Conservation (phyloP, 2,329 filamentous ascomycete species). For the Berkeleyomyces basicola region DNA sequence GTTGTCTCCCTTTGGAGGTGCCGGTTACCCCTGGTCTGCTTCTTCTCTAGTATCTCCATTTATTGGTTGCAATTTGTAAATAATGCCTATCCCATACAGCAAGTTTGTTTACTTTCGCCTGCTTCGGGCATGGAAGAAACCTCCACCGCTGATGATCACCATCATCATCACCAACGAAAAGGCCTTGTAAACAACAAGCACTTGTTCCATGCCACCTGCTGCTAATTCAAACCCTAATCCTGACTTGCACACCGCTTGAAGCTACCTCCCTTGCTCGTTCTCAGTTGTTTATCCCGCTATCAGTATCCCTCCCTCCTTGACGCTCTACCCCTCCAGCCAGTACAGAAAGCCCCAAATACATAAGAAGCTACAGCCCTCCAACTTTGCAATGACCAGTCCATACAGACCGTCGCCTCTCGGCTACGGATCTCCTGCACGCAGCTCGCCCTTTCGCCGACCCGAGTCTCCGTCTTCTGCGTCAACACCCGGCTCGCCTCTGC, state of each 20-base stretch:
- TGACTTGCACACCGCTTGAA: background rate
- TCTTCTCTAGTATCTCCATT: background rate
- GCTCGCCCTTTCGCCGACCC: slow-evolving; percentile 45
- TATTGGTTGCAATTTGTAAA: background rate
- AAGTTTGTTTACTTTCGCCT: background rate
- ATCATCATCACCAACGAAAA: background rate
- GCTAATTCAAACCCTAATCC: background rate
- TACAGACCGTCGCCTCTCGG: slow-evolving; percentile 59
- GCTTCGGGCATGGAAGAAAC: background rate
- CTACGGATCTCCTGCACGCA: slow-evolving; percentile 49
- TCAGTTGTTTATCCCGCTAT: background rate
- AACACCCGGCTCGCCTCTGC: slow-evolving; percentile 31
- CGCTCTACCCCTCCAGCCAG: background rate
- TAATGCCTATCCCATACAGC: background rate
- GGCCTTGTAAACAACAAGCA: background rate
- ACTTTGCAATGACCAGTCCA: slow-evolving; percentile 7
- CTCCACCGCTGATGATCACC: background rate
- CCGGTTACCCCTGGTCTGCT: background rate
- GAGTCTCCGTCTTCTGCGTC: slow-evolving; percentile 46
- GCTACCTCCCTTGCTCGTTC: background rate
- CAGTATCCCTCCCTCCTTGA: background rate
- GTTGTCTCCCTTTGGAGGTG: background rate
- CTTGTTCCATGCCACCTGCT: background rate
- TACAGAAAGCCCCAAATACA: background rate
- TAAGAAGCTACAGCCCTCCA: background rate